Evolutionary conservation across 2,329 filamentous ascomycete genomes (phyloP), one percentile per base, ranked within the genome.

Genomic region (Raffaelea arxii): DNA sequence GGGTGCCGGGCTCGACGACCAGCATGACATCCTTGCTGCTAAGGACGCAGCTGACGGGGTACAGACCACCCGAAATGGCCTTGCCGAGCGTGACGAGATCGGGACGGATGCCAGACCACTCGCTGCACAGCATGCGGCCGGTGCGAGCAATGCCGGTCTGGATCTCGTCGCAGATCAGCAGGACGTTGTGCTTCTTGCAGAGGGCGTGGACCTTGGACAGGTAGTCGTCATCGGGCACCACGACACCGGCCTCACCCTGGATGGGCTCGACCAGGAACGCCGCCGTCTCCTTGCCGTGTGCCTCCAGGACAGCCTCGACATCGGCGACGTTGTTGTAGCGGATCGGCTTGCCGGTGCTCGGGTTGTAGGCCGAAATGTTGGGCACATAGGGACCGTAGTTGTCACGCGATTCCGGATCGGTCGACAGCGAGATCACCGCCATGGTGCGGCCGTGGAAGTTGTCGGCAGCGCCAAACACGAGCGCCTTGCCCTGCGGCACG

Each of bases 381-480:
- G 92, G 92, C 21, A 98, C 78, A 62, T 94, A 97, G 18, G 92
- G 92, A 10, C 92, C 92, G 64, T 98, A 98, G 74, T 97, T 94
- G 56, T 92, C 88, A 59, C 88, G 84, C 42, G 90, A 96, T 67
- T 98, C 92, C 25, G 90, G 86, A 63, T 98, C 92, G 24, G 86
- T 89, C 18, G 91, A 97, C 68, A 98, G 82, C 45, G 91, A 94
- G 55, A 98, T 90, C 42, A 92, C 92, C 18, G 86, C 86, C 73
- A 98, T 95, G 47, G 92, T 97, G 58, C 91, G 79, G 55, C 91
- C 91, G 68, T 98, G 91, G 70, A 97, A 98, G 73, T 96, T 97
- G 68, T 95, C 87, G 45, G 82, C 71, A 32, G 84, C 90, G 55
- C 82, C 83, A 62, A 97, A 85, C 32, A 97, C 78, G 53, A 92